These are phyloP conservation scores for Sugiyamaella grinbergsii DNA, from an alignment of 1,139 yeast species.

Conservation along the genomic window DNA sequence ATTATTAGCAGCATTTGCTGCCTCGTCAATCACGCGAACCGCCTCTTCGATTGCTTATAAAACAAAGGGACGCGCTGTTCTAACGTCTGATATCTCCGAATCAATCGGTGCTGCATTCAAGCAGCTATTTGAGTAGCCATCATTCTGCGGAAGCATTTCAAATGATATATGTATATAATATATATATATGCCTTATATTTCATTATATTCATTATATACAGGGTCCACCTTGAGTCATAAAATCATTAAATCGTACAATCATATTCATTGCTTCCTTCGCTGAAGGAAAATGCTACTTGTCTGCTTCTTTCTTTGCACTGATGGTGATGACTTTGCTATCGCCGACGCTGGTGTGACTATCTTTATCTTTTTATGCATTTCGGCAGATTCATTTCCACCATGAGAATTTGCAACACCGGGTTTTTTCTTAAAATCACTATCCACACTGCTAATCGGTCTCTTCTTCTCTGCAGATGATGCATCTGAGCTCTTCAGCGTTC, in stretches of 20 bases:
- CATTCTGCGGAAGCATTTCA: background rate
- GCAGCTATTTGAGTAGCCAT: slow-evolving; percentile 48
- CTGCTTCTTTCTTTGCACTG: slow-evolving; percentile 8
- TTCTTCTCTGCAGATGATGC: background rate
- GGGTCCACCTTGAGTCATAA: too few species aligned
- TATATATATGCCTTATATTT: background rate
- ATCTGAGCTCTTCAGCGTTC: background rate
- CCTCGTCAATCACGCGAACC: slow-evolving; percentile 63
- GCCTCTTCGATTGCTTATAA: slow-evolving; percentile 69
- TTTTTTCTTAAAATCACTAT: too few species aligned
- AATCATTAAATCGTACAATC: slow-evolving; percentile 5
- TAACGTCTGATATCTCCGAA: slow-evolving; percentile 77
- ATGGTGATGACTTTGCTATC: too few species aligned
- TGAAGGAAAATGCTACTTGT: slow-evolving; percentile 12
- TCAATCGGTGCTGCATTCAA: slow-evolving; percentile 64
- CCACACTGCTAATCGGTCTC: background rate
- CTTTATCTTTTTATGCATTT: slow-evolving; percentile 10
- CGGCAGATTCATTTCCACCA: background rate
- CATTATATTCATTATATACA: slow-evolving; percentile 20
- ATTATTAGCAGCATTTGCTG: slow-evolving; percentile 73
- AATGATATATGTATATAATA: slow-evolving; percentile 25
- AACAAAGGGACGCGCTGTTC: slow-evolving; percentile 73
- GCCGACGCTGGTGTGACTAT: background rate
- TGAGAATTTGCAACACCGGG: background rate
- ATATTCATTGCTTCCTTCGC: slow-evolving; percentile 9